phyloP scores from a whole-genome alignment of 352 stramenopile genomes.

The Globisporangium apiculatum region DNA sequence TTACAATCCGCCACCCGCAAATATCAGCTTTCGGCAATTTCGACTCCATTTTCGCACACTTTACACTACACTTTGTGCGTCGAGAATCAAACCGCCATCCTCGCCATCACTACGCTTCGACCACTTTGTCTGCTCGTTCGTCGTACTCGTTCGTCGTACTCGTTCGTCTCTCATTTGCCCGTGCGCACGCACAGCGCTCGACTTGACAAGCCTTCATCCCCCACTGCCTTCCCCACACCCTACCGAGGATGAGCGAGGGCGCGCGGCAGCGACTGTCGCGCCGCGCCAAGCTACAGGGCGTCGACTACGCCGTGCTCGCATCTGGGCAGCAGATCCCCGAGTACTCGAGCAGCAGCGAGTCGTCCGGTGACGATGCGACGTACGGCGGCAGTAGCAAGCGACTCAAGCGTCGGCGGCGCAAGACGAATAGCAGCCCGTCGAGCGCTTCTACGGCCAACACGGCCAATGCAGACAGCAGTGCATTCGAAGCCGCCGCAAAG shows the following conservation, averaged over 20 bases:
- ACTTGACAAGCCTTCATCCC: too few species aligned
- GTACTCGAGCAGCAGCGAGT: conserved; percentile 64
- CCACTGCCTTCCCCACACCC: too few species aligned
- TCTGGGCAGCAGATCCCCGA: conserved; percentile 74
- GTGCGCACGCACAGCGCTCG: too few species aligned
- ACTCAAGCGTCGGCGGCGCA: conserved; percentile 2
- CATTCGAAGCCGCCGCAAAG: background rate
- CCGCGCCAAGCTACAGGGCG: conserved; percentile 64
- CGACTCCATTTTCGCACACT: too few species aligned
- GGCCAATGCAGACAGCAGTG: background rate
- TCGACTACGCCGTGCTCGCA: conserved; percentile 75
- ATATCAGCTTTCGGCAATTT: too few species aligned
- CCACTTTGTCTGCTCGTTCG: too few species aligned
- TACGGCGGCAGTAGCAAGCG: conserved; percentile 16
- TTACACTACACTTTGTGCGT: too few species aligned
- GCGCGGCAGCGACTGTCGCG: conserved; percentile 32
- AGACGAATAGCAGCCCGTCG: background rate
- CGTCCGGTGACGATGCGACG: conserved; percentile 41
- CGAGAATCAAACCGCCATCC: too few species aligned
- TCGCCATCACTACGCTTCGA: too few species aligned
- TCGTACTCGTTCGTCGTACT: too few species aligned
- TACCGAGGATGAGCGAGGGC: background rate
- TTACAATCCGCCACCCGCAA: too few species aligned
- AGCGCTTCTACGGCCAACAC: background rate
- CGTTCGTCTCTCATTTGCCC: too few species aligned